Percentiles rank a stretch among this genome's conserved stretches.
These are phyloP conservation scores for Aspergillus pseudotamarii DNA, from an alignment of 2,329 filamentous ascomycete species.

Conservation along the genomic window DNA sequence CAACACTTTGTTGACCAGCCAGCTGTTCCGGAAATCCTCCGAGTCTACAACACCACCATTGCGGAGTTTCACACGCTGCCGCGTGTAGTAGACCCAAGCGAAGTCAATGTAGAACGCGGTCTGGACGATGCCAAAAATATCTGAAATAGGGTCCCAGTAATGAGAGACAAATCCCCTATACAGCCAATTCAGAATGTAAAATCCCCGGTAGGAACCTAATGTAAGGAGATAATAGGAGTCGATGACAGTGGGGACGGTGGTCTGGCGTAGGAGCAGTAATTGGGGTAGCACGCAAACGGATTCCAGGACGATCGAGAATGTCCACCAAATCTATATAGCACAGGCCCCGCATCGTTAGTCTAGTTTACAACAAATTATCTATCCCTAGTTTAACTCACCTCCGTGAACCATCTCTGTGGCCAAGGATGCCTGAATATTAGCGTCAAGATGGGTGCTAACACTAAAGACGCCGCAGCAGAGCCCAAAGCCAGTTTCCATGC, in stretches of 20 bases:
- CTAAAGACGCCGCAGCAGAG: conserved; percentile 65
- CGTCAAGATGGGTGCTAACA: conserved; percentile 72
- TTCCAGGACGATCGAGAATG: conserved; percentile 89
- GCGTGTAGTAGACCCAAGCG: conserved; percentile 93
- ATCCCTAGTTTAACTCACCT: conserved; percentile 34
- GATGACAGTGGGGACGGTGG: conserved; percentile 93
- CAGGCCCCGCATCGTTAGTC: background rate
- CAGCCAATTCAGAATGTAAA: conserved; percentile 94
- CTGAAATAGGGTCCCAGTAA: conserved; percentile 69
- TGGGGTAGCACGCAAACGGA: conserved; percentile 89
- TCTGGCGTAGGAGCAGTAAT: conserved; percentile 86
- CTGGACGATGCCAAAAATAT: conserved; percentile 86
- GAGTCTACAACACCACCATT: conserved; percentile 85
- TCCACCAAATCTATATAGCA: conserved; percentile 69
- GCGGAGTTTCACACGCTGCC: conserved; percentile 90
- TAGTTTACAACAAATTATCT: background rate
- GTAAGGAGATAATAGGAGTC: conserved; percentile 94
- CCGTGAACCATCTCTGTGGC: conserved; percentile 35
- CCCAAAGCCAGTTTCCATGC: conserved; percentile 88
- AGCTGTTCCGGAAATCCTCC: conserved; percentile 83
- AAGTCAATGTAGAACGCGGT: conserved; percentile 91
- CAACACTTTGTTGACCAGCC: conserved; percentile 78
- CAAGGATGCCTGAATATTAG: conserved; percentile 62
- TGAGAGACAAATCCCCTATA: conserved; percentile 64
- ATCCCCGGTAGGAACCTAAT: conserved; percentile 81